Evolutionary conservation across 148 eudicot species (phyloP), one percentile per base, ranked within the genome.

Genomic region (Camellia sinensis): DNA sequence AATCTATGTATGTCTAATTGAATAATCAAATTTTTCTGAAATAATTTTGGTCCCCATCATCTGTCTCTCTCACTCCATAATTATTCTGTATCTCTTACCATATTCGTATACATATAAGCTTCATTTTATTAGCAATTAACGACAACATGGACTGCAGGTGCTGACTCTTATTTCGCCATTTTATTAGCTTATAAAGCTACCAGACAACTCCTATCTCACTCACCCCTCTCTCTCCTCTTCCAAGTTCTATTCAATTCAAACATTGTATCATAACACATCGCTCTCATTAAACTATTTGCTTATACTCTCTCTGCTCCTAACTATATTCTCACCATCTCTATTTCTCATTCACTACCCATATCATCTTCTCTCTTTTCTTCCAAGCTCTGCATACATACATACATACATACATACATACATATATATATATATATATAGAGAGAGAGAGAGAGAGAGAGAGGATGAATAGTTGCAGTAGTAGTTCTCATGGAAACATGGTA

Each of bases 401-500:
- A 8, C 43, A 11, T 41, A 22, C 22, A 13, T 18, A 12, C 19
- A 40, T 48, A 21, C 41, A 10, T 6, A 63, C 8, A 63, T 46
- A 15, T 50, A 3, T 22, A 29, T 57, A 14, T 2, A 57, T 6
- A 73, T 0, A 59, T 2, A 22, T 1, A 61, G 37, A 80, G n/a
- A 82, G 66, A 22, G 11, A 10, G 52, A 4, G 70, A 65, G 41
- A 22, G 67, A 13, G 17, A 76, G 48, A 53, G 19, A 72, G 48
- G 76, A 87, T 85, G 89, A 86, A 81, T 18, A 70, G 85, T 73
- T 87, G 82, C 79, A 80, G 69, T 74, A 76, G 83, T 53, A 76
- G 83, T 53, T 52, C 74, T 14, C n/a, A 61, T 59, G 71, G 62
- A 63, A 86, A 75, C 18, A 84, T 88, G 89, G 91, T 83, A 50